Conservation (phyloP, 768 basidiomycete genomes). For the Fomitopsis pulvina region DNA sequence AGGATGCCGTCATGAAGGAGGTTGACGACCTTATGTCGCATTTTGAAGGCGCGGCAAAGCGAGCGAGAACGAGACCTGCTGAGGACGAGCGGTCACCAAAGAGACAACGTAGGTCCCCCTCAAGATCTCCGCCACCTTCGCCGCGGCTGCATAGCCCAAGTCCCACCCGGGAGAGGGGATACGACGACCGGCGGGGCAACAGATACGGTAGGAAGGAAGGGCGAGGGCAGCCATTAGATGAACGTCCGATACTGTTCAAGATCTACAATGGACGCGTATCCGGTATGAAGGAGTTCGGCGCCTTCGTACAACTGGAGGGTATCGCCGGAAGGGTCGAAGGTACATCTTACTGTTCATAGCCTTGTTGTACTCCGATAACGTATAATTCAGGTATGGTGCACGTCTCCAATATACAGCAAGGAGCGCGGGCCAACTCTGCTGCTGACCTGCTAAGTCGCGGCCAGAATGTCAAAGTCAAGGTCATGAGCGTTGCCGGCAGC, state of each 20-base stretch:
- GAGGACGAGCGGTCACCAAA: slow-evolving; percentile 40
- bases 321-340: slow-evolving; percentile 84
- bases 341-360: slow-evolving; percentile 30
- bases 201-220: slow-evolving; percentile 30
- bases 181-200: slow-evolving; percentile 36
- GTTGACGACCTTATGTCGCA: slow-evolving; percentile 85
- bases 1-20: slow-evolving; percentile 83
- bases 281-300: slow-evolving; percentile 91
- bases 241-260: slow-evolving; percentile 86
- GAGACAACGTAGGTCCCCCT: slow-evolving; percentile 49
- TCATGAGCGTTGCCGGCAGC: slow-evolving; percentile 84
- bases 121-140: slow-evolving; percentile 36
- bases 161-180: slow-evolving; percentile 50
- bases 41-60: slow-evolving; percentile 63
- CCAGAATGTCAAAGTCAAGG: slow-evolving; percentile 90
- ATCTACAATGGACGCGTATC: slow-evolving; percentile 87
- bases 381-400: slow-evolving; percentile 82
- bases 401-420: slow-evolving; percentile 85
- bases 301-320: slow-evolving; percentile 88
- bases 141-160: slow-evolving; percentile 47
- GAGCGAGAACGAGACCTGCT: slow-evolving; percentile 36
- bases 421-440: slow-evolving; percentile 80
- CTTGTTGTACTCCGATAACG: background rate
- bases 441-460: slow-evolving; percentile 80
- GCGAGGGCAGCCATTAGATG: slow-evolving; percentile 51